A percentile compares a stretch with the other conserved stretches of the same genome.
These are phyloP conservation scores for Stentor coeruleus DNA, from an alignment of 73 alveolate genomes.

Conservation along the genomic window DNA sequence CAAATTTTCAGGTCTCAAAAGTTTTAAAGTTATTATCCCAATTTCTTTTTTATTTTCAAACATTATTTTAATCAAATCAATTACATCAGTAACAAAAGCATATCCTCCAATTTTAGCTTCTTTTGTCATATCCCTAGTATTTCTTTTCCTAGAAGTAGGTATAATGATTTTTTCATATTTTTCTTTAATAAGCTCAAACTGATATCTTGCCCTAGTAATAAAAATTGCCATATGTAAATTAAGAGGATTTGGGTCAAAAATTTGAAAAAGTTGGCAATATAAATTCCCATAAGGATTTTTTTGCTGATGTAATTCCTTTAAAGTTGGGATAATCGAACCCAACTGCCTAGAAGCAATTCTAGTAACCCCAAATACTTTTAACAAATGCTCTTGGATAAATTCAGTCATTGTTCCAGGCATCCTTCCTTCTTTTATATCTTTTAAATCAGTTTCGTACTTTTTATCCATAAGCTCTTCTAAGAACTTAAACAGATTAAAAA, in stretches of 20 bases:
- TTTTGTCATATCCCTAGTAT: not conserved
- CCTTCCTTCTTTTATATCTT: slow-evolving; percentile 17
- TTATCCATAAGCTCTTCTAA: slow-evolving; percentile 25
- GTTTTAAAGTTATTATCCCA: not conserved
- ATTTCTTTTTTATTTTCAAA: not conserved
- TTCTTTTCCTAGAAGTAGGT: not conserved
- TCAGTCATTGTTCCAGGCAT: slow-evolving; percentile 26
- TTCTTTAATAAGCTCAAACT: not conserved
- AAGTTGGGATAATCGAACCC: not conserved
- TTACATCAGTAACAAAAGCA: slow-evolving; percentile 2
- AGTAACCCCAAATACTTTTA: slow-evolving; percentile 9
- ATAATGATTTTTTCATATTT: not conserved
- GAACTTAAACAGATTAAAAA: slow-evolving; percentile 8
- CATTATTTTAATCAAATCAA: not conserved
- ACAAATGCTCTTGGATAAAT: not conserved
- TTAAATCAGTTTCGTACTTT: not conserved
- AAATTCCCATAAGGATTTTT: not conserved
- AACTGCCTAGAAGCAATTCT: not conserved
- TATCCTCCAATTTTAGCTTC: slow-evolving; percentile 18
- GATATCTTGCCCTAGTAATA: not conserved
- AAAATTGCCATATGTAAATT: not conserved
- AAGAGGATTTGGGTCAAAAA: not conserved
- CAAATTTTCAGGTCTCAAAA: not conserved
- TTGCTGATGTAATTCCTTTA: not conserved
- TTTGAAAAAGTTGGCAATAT: not conserved